Evolutionary conservation across 805 yeast genomes (phyloP), one percentile per base, ranked within the genome.

Genomic region (Yamadazyma kitorensis): DNA sequence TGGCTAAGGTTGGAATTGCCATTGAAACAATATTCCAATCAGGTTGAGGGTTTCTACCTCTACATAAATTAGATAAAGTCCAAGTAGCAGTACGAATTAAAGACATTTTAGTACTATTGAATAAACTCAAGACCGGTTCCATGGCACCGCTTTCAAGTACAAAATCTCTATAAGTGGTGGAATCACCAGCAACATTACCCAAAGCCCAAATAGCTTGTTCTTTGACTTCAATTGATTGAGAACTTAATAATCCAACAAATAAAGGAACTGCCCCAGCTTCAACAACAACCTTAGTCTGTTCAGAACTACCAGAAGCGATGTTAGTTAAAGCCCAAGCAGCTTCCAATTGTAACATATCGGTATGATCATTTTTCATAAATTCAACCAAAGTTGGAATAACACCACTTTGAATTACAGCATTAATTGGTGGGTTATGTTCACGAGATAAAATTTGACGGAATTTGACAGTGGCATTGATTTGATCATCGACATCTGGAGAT

Each of bases 241-340:
- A 84, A 51, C 78, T 74, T 49, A 93, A 72, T 48, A 93, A 71
- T 45, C 82, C 74, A 28, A 93, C 95, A 61, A 93, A 88, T 36
- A 80, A 68, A 13, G 98, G 98, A 27, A 93, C 94, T 0, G 98
- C 98, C 34, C 91, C 94, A 4, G 91, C 81, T 43, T 88, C 91
- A 37, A 93, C 93, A 36, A 93, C 98, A 27, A 82, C 81, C 51
- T 75, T 76, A 14, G 98, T 93, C 64, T 93, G 98, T 30, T 78
- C 83, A 26, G 95, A 78, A 33, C 82, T 70, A 44, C 98, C 98
- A 4, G 96, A 86, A 15, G 98, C 98, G 59, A 93, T 91, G 59
- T 93, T 93, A 32, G 98, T 93, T 49, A 93, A 75, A n/a, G 98
- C 98, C 98, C 98, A 93, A 6, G 98, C 97, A 9, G 98, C 96